Evolutionary conservation across 495 filamentous ascomycete species (phyloP), one percentile per base, ranked within the genome.

Genomic region (Aspergillus sparsus): DNA sequence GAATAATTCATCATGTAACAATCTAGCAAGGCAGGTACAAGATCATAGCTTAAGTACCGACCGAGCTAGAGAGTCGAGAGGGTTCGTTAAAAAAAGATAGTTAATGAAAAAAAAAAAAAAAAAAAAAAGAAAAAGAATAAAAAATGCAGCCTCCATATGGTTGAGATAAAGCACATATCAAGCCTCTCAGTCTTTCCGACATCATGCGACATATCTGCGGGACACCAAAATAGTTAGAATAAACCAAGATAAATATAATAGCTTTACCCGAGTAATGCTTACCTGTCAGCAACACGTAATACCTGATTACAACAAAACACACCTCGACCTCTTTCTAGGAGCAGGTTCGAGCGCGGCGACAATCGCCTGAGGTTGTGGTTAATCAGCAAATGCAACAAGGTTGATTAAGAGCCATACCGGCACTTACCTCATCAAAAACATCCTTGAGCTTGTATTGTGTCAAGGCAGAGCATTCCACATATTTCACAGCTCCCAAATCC

Each of bases 371-470:
- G 53, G 18, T 42, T 11, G 13, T 49, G 15, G 27, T 51, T 35
- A 36, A 60, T 34, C 32, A 47, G 44, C 37, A 15, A 21, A 10
- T 21, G 6, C 15, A 44, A 57, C 34, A 55, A 45, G 49, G 63
- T 51, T 13, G 42, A 39, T 61, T 16, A 68, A 46, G 55, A 55
- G 60, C 57, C 61, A 53, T 15, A 54, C 13, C 2, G 31, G 21
- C 8, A 74, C 84, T 49, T 83, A 97, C 93, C 90, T 98, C 94
- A 66, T 98, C 94, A 74, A 98, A 98, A 32, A 98, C 94, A 72
- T 98, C 95, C 82, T 98, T 98, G 55, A 98, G 80, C 77, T 97
- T 97, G 76, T 93, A 96, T 80, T 98, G 94, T 39, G 94, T 98
- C 74, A 98, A 77, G 35, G 94, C 94, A 68, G 92, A 96, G 78